These are phyloP conservation scores for Candida maris DNA, from an alignment of 805 yeast genomes.

Conservation along the genomic window DNA sequence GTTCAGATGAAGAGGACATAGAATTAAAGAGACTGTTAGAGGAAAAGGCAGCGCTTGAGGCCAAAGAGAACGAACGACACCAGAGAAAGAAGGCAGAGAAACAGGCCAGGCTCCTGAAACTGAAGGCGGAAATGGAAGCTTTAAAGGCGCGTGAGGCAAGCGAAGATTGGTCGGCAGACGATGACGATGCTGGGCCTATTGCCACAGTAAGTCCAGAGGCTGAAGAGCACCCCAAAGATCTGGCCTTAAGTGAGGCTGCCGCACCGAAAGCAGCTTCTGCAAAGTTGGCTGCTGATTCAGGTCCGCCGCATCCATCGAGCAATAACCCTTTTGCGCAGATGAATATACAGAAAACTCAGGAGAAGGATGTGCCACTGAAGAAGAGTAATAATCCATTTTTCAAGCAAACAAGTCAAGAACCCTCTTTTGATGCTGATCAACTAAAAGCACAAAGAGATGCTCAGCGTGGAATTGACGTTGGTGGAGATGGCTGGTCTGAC, in stretches of 20 bases:
- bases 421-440: constrained; percentile 48
- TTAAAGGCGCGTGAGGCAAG: constrained; percentile 41
- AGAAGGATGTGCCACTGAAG: constrained; percentile 8
- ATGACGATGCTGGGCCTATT: constrained; percentile 16
- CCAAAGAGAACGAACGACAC: constrained; percentile 32
- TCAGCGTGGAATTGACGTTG: constrained; percentile 53
- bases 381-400: constrained; percentile 55
- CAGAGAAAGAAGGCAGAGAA: constrained; percentile 53
- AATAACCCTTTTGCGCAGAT: constrained; percentile 50
- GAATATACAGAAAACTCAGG: constrained; percentile 14
- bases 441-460: constrained; percentile 70
- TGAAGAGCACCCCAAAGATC: constrained; percentile 15
- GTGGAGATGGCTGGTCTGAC: constrained; percentile 39
- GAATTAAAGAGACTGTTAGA: constrained; percentile 42
- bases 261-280: constrained; percentile 12
- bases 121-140: constrained; percentile 58
- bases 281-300: constrained; percentile 3
- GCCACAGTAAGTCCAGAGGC: constrained; percentile 3
- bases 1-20: constrained; percentile 43
- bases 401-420: constrained; percentile 38
- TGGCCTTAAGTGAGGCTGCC: constrained; percentile 6
- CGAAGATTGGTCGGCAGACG: constrained; percentile 22
- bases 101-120: constrained; percentile 55
- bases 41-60: constrained; percentile 46
- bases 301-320: constrained; percentile 23